Evolutionary conservation across 2,329 filamentous ascomycete genomes (phyloP).

Genomic region (Verticillium klebahnii): DNA sequence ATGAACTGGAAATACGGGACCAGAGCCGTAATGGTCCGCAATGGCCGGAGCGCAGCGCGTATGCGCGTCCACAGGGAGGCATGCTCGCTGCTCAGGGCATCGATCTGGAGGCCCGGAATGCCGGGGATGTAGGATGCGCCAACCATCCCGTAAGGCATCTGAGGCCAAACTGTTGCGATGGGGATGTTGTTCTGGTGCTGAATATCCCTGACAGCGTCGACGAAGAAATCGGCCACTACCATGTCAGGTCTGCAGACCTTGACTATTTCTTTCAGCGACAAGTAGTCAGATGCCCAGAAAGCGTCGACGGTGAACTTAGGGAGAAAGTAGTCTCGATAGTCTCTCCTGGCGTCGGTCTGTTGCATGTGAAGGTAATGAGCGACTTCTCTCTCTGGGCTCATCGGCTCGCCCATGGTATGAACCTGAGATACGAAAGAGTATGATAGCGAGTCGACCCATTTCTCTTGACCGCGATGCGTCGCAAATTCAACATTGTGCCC

Average conservation of each 20-base stretch:
- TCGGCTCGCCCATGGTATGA: constrained; percentile 18
- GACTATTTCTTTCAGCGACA: constrained; percentile 16
- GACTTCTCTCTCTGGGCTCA: constrained; percentile 20
- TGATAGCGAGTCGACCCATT: background rate
- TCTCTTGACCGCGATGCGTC: background rate
- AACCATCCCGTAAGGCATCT: constrained; percentile 34
- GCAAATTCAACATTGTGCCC: background rate
- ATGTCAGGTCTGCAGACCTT: constrained; percentile 26
- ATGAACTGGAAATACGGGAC: constrained; percentile 16
- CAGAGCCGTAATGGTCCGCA: constrained; percentile 18
- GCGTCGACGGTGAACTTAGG: constrained; percentile 33
- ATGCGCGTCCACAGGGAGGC: constrained; percentile 31
- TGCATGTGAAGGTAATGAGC: constrained; percentile 30
- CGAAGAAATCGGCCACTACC: constrained; percentile 37
- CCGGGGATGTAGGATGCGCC: constrained; percentile 34
- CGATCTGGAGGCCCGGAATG: constrained; percentile 34
- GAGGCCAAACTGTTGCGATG: constrained; percentile 32
- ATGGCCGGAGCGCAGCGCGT: constrained; percentile 25
- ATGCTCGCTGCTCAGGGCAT: constrained; percentile 31
- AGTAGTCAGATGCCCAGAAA: constrained; percentile 27
- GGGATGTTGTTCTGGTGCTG: constrained; percentile 29
- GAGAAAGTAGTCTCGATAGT: constrained; percentile 23
- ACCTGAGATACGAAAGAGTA: constrained; percentile 5
- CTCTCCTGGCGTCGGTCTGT: constrained; percentile 24
- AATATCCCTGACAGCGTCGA: constrained; percentile 35